Evolutionary conservation across 1,139 yeast genomes (phyloP), one percentile per base, ranked within the genome.

Genomic region (Yamadazyma diddensiae): DNA sequence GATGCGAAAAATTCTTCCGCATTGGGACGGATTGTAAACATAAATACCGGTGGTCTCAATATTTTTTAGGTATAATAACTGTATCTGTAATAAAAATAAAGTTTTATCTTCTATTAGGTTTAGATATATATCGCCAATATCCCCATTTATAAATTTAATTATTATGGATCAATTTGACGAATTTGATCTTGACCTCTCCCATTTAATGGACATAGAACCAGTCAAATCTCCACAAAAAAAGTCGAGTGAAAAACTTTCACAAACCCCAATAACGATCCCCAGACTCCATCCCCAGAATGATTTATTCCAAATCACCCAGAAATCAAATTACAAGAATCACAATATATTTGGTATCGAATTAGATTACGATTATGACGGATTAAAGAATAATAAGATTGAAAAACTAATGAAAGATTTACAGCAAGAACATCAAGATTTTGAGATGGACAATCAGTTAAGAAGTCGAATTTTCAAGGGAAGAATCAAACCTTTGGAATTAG

Each of bases 401-500:
- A 63, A 62, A 39, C 49, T 68, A 41, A 54, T 67, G 22, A 45
- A 47, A 33, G 57, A 59, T 11, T 42, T 63, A 32, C 55, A 51
- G 21, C 38, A 30, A 17, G 31, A 37, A 22, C 35, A 46, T 6
- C 31, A 39, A 12, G 65, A 60, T 32, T 62, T 51, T 21, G 75
- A 68, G 37, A 41, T 71, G 33, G 79, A 73, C 47, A 71, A 62
- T 42, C 72, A 66, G 44, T 58, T 69, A 29, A 59, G 79, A 43
- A 65, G 77, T 2, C 53, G 73, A 15, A 63, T 66, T 25, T 62
- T 59, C 45, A 62, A 59, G 39, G 70, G 69, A 6, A 45, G 73
- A 23, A 63, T 65, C 39, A 54, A 47, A 16, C 24, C 17, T 5
- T 21, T 35, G 8, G 34, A 31, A 8, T 13, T 20, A 20, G 38